Conservation (phyloP, 306 rosid genomes). For the Inga oerstediana region DNA sequence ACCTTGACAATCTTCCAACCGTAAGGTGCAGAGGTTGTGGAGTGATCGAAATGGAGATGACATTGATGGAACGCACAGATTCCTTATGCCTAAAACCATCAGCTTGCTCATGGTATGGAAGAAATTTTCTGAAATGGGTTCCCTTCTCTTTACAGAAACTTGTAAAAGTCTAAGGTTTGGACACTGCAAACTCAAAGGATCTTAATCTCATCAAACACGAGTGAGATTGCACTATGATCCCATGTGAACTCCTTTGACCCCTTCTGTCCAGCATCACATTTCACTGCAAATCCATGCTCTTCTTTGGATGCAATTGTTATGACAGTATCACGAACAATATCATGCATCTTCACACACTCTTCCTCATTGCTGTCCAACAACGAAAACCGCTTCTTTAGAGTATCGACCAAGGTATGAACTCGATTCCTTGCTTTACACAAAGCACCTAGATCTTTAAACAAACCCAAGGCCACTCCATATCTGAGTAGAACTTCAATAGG, state of each 20-base stretch:
- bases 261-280: not conserved
- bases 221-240: not conserved
- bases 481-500: conserved; percentile 20
- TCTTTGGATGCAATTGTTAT: not conserved
- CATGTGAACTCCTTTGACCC: not conserved
- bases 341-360: conserved; percentile 40
- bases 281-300: conserved; percentile 10
- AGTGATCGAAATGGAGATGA: not conserved
- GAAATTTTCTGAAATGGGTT: not conserved
- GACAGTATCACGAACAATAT: conserved; percentile 32
- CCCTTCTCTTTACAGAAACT: not conserved
- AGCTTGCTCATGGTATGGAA: conserved; percentile 20
- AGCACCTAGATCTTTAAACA: not conserved
- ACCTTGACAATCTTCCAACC: conserved; percentile 27
- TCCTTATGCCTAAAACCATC: conserved; percentile 10
- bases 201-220: not conserved
- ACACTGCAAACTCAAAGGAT: not conserved
- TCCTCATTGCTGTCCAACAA: conserved; percentile 25
- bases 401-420: conserved; percentile 18
- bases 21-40: conserved; percentile 3
- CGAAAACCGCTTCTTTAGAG: conserved; percentile 23
- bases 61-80: not conserved
- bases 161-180: conserved; percentile 13
- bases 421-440: conserved; percentile 28
- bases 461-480: conserved; percentile 22